Evolutionary conservation across 2,329 filamentous ascomycete species (phyloP).

Genomic region (Magnaporthiopsis poae): DNA sequence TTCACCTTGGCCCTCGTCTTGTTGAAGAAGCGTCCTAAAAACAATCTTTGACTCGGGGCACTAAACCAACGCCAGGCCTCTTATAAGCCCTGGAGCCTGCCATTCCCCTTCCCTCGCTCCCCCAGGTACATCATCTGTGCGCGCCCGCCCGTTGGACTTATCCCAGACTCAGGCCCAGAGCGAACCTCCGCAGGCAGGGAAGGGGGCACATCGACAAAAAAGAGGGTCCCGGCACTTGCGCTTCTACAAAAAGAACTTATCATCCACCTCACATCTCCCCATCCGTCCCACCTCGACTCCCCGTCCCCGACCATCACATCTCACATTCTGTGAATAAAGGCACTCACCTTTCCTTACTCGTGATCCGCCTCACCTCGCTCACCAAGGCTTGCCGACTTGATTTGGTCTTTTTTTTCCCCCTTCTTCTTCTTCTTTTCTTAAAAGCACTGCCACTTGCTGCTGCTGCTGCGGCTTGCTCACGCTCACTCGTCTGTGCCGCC

Average conservation of each 20-base stretch:
- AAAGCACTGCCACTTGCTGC: no score
- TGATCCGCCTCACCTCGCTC: slow-evolving; percentile 1
- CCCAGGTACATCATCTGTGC: slow-evolving; percentile 7
- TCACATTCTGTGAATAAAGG: not conserved
- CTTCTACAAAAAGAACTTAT: slow-evolving; percentile 7
- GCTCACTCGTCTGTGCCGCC: no score
- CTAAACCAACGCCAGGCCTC: not conserved
- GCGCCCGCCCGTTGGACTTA: slow-evolving; percentile 6
- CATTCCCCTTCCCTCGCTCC: not conserved
- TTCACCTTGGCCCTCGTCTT: slow-evolving; percentile 6
- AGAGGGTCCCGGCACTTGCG: slow-evolving; percentile 8
- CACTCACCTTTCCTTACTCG: not conserved
- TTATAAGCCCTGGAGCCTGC: not conserved
- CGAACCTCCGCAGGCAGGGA: not conserved
- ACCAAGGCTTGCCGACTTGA: no score
- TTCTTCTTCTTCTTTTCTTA: no score
- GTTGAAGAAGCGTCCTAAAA: slow-evolving; percentile 7
- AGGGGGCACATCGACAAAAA: not conserved
- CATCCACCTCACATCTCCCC: slow-evolving; percentile 1
- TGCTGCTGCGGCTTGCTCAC: no score
- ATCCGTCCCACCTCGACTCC: slow-evolving; percentile 1
- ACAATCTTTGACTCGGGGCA: slow-evolving; percentile 5
- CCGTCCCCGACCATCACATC: slow-evolving; percentile 2
- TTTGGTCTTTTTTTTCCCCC: no score
- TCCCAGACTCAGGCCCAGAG: slow-evolving; percentile 1